A percentile compares a stretch with the other conserved stretches of the same genome.
These are phyloP conservation scores for Cercospora canescens DNA, from an alignment of 2,329 filamentous ascomycete genomes.

Conservation along the genomic window DNA sequence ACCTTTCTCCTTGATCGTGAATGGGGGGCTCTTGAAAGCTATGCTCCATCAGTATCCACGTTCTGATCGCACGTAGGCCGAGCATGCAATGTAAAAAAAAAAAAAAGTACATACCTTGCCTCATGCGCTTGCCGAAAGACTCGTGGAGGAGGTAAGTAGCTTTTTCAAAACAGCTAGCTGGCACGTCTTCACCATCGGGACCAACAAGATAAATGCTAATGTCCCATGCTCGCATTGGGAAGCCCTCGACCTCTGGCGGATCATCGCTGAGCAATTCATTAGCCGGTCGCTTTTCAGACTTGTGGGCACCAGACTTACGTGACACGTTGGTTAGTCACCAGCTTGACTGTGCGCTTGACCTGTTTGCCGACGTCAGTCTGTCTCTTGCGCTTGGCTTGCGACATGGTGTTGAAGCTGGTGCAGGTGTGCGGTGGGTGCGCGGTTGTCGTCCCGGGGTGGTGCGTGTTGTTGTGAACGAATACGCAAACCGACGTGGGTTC, in stretches of 20 bases:
- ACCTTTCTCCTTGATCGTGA: slow-evolving; percentile 87
- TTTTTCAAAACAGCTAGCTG: slow-evolving; percentile 86
- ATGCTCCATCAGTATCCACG: slow-evolving; percentile 9
- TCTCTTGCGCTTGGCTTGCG: slow-evolving; percentile 8
- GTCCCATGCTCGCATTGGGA: slow-evolving; percentile 90
- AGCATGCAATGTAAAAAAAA: background rate
- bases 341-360: slow-evolving; percentile 79
- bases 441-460: background rate
- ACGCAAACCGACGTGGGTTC: background rate
- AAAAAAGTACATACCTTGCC: slow-evolving; percentile 52
- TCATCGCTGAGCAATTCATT: slow-evolving; percentile 60
- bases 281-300: slow-evolving; percentile 11
- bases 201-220: slow-evolving; percentile 84
- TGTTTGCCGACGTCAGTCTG: slow-evolving; percentile 18
- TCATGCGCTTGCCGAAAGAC: slow-evolving; percentile 78
- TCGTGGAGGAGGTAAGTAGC: slow-evolving; percentile 92
- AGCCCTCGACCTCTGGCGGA: slow-evolving; percentile 78
- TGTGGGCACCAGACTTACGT: slow-evolving; percentile 60
- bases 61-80: background rate
- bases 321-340: slow-evolving; percentile 87
- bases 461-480: background rate
- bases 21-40: slow-evolving; percentile 80
- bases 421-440: background rate
- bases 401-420: slow-evolving; percentile 6
- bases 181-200: slow-evolving; percentile 79